Conservation (phyloP, 2,329 filamentous ascomycete species). For the Colletotrichum sp. region DNA sequence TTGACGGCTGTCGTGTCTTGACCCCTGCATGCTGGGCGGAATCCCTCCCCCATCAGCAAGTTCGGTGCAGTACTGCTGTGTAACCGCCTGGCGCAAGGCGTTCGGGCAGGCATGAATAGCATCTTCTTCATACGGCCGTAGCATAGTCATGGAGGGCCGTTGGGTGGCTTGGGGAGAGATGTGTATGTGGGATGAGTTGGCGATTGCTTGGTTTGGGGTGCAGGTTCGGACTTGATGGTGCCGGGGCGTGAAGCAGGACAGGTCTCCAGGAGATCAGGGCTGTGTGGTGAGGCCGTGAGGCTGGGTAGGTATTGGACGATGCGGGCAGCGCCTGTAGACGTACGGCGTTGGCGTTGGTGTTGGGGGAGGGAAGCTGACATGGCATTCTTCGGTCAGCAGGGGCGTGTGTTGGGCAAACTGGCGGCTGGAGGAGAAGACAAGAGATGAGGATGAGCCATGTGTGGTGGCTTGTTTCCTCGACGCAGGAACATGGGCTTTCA, state of each 20-base stretch:
- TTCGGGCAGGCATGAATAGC: not conserved
- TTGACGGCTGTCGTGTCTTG: not conserved
- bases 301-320: not conserved
- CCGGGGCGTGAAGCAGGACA: not conserved
- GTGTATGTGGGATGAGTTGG: not conserved
- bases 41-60: not conserved
- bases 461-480: conserved; percentile 1
- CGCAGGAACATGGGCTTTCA: not conserved
- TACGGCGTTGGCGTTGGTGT: not conserved
- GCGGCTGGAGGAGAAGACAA: not conserved
- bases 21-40: not conserved
- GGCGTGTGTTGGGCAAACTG: not conserved
- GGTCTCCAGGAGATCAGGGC: not conserved
- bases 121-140: not conserved
- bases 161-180: not conserved
- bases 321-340: not conserved
- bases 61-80: not conserved
- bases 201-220: not conserved
- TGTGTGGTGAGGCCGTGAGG: not conserved
- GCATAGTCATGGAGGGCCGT: not conserved
- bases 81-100: not conserved
- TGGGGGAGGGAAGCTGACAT: not conserved
- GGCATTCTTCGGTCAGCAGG: not conserved
- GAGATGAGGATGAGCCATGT: not conserved
- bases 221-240: not conserved